Conservation (phyloP, 345 rosid species). For the Lumnitzera racemosa region DNA sequence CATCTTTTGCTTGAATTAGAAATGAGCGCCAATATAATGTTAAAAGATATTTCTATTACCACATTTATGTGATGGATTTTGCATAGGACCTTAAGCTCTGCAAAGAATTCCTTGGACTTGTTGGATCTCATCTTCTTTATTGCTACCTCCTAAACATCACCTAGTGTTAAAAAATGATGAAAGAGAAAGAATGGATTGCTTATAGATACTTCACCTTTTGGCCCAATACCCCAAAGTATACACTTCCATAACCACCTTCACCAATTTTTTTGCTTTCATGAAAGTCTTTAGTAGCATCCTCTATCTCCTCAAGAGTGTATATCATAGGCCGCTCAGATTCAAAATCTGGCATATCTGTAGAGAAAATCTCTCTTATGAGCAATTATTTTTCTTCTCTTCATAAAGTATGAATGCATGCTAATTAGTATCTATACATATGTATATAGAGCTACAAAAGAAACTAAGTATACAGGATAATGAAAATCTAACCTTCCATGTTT, state of each 20-base stretch:
- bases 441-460: no score
- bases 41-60: slow-evolving; percentile 21
- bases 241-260: slow-evolving; percentile 50
- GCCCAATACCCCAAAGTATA: slow-evolving; percentile 39
- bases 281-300: slow-evolving; percentile 45
- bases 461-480: neutral
- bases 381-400: no score
- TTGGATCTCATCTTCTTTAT: slow-evolving; percentile 64
- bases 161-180: neutral
- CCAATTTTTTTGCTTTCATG: slow-evolving; percentile 47
- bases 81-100: slow-evolving; percentile 60
- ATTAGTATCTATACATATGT: no score
- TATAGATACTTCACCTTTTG: slow-evolving; percentile 23
- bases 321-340: slow-evolving; percentile 48
- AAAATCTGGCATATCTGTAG: slow-evolving; percentile 30
- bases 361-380: neutral
- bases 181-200: neutral
- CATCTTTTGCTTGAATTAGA: no score
- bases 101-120: slow-evolving; percentile 62
- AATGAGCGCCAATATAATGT: neutral
- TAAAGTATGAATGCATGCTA: no score
- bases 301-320: slow-evolving; percentile 36
- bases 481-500: slow-evolving; percentile 36
- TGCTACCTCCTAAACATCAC: slow-evolving; percentile 45
- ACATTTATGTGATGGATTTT: slow-evolving; percentile 64